These are phyloP conservation scores for Blastosporella zonata DNA, from an alignment of 1,284 basidiomycete species.

Conservation along the genomic window DNA sequence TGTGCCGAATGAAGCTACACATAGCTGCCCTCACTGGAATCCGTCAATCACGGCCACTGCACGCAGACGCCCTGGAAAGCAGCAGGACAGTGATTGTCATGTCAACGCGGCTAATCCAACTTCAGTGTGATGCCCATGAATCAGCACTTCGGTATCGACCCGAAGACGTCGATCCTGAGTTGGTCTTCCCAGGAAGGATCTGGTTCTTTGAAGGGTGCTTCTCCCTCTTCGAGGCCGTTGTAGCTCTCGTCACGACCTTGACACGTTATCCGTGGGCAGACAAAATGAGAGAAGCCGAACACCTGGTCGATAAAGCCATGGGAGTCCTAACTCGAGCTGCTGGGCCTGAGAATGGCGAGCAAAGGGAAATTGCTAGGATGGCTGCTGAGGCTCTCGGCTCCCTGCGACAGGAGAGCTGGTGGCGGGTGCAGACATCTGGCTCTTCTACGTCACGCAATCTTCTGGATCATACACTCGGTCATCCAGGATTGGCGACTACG, in stretches of 20 bases:
- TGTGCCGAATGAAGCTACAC: slow-evolving; percentile 36
- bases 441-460: not conserved
- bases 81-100: slow-evolving; percentile 28
- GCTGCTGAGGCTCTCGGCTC: slow-evolving; percentile 30
- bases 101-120: slow-evolving; percentile 34
- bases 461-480: not conserved
- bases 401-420: slow-evolving; percentile 30
- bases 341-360: slow-evolving; percentile 28
- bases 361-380: slow-evolving; percentile 31
- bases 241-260: slow-evolving; percentile 35
- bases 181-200: slow-evolving; percentile 26
- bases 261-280: slow-evolving; percentile 30
- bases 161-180: slow-evolving; percentile 14
- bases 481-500: not conserved
- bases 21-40: slow-evolving; percentile 33
- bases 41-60: slow-evolving; percentile 20
- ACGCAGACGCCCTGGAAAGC: slow-evolving; percentile 23
- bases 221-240: slow-evolving; percentile 38
- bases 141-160: slow-evolving; percentile 11
- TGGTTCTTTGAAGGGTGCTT: slow-evolving; percentile 41
- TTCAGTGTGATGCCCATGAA: slow-evolving; percentile 32
- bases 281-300: slow-evolving; percentile 27
- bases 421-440: slow-evolving; percentile 14
- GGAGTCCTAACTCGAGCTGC: slow-evolving; percentile 28
- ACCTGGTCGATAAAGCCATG: slow-evolving; percentile 30